Percentiles rank a stretch among this genome's conserved stretches.
These are phyloP conservation scores for Diaporthe australafricana DNA, from an alignment of 2,329 filamentous ascomycete genomes.

Conservation along the genomic window DNA sequence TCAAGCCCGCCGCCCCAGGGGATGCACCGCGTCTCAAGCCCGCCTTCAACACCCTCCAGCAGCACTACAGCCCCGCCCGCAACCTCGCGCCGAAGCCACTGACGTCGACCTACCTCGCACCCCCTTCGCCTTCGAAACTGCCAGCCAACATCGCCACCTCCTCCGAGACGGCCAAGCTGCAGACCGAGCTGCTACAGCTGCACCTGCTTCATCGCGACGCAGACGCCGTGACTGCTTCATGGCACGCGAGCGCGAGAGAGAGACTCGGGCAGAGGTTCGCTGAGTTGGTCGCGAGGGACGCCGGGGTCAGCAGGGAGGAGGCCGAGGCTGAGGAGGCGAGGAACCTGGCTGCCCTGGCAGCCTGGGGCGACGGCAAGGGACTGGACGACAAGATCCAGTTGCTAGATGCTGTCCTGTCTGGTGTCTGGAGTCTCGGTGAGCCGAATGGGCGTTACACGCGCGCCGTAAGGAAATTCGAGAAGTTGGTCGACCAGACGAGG, in stretches of 20 bases:
- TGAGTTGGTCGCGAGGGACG: conserved; percentile 49
- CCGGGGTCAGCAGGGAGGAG: conserved; percentile 52
- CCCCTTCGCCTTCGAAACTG: conserved; percentile 71
- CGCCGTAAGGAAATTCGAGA: conserved; percentile 68
- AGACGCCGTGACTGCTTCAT: conserved; percentile 56
- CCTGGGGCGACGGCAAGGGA: conserved; percentile 58
- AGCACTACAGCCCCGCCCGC: conserved; percentile 76
- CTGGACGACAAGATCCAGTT: conserved; percentile 69
- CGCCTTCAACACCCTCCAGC: conserved; percentile 72
- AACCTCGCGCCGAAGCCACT: conserved; percentile 70
- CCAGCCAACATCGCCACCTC: conserved; percentile 70
- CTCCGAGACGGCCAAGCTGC: conserved; percentile 68
- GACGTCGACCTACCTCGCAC: conserved; percentile 67
- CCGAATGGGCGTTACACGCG: conserved; percentile 67
- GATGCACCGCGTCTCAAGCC: conserved; percentile 57
- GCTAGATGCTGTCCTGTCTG: conserved; percentile 67
- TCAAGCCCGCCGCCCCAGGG: conserved; percentile 36
- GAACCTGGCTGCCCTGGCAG: conserved; percentile 64
- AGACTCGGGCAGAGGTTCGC: conserved; percentile 61
- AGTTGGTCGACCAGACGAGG: conserved; percentile 63
- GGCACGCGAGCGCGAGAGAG: conserved; percentile 66
- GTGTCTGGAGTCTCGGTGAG: conserved; percentile 69
- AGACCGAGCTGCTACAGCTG: conserved; percentile 74
- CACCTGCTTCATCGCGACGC: conserved; percentile 72
- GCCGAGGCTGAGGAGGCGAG: conserved; percentile 58